Percentiles rank a stretch among this genome's conserved stretches.
Evolutionary conservation across 1,284 basidiomycete species (phyloP).

Genomic region (Tylopilus sp.): DNA sequence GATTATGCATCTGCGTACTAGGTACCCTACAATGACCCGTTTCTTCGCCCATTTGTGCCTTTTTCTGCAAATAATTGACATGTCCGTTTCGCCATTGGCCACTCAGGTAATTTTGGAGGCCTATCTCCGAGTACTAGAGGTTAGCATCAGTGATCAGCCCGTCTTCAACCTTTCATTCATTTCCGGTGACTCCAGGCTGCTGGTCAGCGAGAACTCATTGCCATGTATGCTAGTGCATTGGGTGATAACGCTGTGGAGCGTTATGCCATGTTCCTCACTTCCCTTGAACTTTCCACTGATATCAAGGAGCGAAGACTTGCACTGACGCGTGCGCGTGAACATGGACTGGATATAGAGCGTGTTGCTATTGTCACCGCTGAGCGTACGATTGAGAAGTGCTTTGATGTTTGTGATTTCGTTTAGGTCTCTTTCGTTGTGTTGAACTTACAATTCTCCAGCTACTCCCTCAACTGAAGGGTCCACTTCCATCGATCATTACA

Average conservation of each 20-base stretch:
- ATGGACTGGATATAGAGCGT: slow-evolving; percentile 84
- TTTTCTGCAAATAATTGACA: slow-evolving; percentile 86
- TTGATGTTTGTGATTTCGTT: slow-evolving; percentile 62
- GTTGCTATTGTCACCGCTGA: slow-evolving; percentile 90
- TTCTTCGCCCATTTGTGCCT: slow-evolving; percentile 98
- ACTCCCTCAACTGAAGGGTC: slow-evolving; percentile 65
- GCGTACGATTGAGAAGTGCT: slow-evolving; percentile 79
- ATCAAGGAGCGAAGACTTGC: slow-evolving; percentile 78
- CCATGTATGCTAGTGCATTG: slow-evolving; percentile 93
- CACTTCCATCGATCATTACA: slow-evolving; percentile 70
- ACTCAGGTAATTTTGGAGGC: slow-evolving; percentile 89
- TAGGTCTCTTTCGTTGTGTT: slow-evolving; percentile 7
- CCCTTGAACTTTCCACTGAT: slow-evolving; percentile 79
- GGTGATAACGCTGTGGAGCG: slow-evolving; percentile 94
- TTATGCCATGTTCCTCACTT: slow-evolving; percentile 92
- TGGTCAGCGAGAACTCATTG: slow-evolving; percentile 89
- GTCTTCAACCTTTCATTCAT: background rate
- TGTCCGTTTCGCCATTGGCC: slow-evolving; percentile 77
- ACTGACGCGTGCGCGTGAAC: slow-evolving; percentile 82
- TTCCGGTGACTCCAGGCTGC: slow-evolving; percentile 59
- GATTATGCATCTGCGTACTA: slow-evolving; percentile 38
- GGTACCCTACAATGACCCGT: slow-evolving; percentile 78
- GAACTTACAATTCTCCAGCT: slow-evolving; percentile 48
- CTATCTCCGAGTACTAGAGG: slow-evolving; percentile 91
- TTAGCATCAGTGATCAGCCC: slow-evolving; percentile 39